phyloP scores from a whole-genome alignment of 768 basidiomycete genomes.

The Neoboletus magnificus region DNA sequence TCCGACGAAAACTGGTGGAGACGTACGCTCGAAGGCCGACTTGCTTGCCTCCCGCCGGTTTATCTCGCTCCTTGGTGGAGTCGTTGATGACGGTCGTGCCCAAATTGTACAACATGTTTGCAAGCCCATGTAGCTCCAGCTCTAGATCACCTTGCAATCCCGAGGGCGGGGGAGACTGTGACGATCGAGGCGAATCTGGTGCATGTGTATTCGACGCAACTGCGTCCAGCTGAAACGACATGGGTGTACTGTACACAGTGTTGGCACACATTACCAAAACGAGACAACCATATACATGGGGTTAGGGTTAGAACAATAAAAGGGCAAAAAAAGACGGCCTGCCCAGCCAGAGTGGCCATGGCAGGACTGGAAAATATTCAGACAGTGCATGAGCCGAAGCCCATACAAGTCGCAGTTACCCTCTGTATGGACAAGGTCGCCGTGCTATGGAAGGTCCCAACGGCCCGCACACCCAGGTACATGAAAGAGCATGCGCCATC shows the following conservation, averaged over 20 bases:
- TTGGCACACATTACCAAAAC: conserved; percentile 2
- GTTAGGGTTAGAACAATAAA: conserved; percentile 30
- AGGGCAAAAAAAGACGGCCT: conserved; percentile 25
- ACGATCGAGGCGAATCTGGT: conserved; percentile 59
- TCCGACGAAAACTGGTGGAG: neutral
- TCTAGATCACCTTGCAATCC: conserved; percentile 74
- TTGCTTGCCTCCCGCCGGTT: conserved; percentile 65
- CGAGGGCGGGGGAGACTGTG: conserved; percentile 67
- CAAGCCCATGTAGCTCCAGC: conserved; percentile 70
- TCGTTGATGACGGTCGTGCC: conserved; percentile 83
- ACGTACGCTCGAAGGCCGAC: conserved; percentile 74
- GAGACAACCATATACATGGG: conserved; percentile 13
- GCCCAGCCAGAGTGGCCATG: conserved; percentile 47
- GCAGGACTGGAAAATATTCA: conserved; percentile 74
- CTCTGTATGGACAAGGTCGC: conserved; percentile 49
- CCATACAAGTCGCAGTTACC: conserved; percentile 43
- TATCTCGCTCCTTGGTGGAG: conserved; percentile 75
- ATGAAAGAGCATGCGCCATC: conserved; percentile 57
- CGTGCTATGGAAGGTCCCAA: conserved; percentile 51
- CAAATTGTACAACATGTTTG: conserved; percentile 74
- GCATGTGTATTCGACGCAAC: conserved; percentile 14
- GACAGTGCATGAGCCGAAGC: conserved; percentile 74
- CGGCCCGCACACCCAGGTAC: conserved; percentile 52
- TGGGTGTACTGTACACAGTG: neutral
- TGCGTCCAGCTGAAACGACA: conserved; percentile 7